phyloP scores from a whole-genome alignment of 805 yeast species.

The Starmera dryadoides region DNA sequence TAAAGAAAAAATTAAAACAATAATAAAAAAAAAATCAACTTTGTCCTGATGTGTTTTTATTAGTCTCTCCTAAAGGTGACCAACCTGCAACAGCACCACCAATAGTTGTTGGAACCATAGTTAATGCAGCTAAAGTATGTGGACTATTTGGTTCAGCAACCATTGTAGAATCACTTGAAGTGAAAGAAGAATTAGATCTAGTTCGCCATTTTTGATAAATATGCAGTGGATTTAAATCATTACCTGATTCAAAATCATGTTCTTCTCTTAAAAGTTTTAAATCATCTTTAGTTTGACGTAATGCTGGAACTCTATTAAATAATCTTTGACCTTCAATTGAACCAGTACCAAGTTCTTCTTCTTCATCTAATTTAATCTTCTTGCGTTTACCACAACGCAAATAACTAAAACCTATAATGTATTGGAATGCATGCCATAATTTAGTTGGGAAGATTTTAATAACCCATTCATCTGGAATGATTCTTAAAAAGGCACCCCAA shows the following conservation, averaged over 20 bases:
- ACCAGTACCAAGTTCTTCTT: conserved; percentile 5
- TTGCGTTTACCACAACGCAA: conserved; percentile 6
- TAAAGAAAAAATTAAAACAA: no score
- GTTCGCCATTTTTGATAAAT: conserved; percentile 21
- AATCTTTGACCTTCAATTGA: conserved; percentile 12
- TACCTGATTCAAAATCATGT: conserved; percentile 9
- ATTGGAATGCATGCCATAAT: conserved; percentile 13
- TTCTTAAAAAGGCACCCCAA: conserved; percentile 66
- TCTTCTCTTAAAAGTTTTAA: conserved; percentile 16
- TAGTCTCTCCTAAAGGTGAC: conserved; percentile 28
- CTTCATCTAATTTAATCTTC: conserved; percentile 1
- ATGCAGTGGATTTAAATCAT: conserved; percentile 15
- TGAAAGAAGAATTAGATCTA: conserved; percentile 7
- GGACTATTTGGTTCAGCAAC: conserved; percentile 1
- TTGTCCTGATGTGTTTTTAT: no score
- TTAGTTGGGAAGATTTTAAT: conserved; percentile 57
- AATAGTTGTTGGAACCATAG: conserved; percentile 48
- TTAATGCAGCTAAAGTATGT: conserved; percentile 32
- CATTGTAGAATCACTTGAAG: conserved; percentile 8
- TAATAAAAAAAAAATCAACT: no score
- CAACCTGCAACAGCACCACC: conserved; percentile 55
- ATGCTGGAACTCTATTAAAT: conserved; percentile 24
- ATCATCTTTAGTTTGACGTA: conserved; percentile 24
- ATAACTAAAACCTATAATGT: conserved; percentile 13
- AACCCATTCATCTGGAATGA: conserved; percentile 77